Base-by-base conservation (phyloP, 495 filamentous ascomycete genomes). In the Coniosporium apollinis region DNA sequence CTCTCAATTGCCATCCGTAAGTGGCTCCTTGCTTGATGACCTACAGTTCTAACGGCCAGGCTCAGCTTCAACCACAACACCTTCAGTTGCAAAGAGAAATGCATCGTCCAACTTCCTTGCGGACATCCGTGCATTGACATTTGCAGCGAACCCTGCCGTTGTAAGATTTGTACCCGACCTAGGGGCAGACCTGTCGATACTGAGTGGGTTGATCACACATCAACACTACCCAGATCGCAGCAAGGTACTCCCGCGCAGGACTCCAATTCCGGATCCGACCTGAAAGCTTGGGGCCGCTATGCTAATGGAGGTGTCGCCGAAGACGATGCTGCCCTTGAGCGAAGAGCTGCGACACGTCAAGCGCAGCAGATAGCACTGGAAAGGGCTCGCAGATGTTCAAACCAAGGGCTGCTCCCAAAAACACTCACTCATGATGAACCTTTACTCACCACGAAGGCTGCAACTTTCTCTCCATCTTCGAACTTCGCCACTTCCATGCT, bases 1-100 rank as follows among this genome's bases (percentile, higher is more conserved):
- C 38, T 19, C 38, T 64, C 8, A 45, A 25, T 24, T 73, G 69
- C 34, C 69, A 73, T 47, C 59, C 66, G 39, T 62, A 44, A 43
- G 51, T 45, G 9, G 3, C 15, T 43, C 20, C 17, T 6, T 19
- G 13, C 26, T 2, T 7, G 10, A 19, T 28, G 30, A 15, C 14
- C 14, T 34, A 13, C 1, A 10, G 4, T 5, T 16, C 5, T 7
- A 21, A 8, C 6, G 7, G 9, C 19, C 14, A 11, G 9, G 5
- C 9, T 15, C 14, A 39, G 37, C 6, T 49, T 46, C 39, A 2
- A 6, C 0, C 46, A 46, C 37, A 36, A 45, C 11, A 15, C n/a
- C 9, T 28, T 46, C 29, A 39, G 24, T n/a, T 44, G 42, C 24
- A 30, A 41, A 7, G 25, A 36, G 19, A 18, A 10, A 16, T 44